These are phyloP conservation scores for Bauhinia variegata DNA, from an alignment of 306 rosid species.

Conservation along the genomic window DNA sequence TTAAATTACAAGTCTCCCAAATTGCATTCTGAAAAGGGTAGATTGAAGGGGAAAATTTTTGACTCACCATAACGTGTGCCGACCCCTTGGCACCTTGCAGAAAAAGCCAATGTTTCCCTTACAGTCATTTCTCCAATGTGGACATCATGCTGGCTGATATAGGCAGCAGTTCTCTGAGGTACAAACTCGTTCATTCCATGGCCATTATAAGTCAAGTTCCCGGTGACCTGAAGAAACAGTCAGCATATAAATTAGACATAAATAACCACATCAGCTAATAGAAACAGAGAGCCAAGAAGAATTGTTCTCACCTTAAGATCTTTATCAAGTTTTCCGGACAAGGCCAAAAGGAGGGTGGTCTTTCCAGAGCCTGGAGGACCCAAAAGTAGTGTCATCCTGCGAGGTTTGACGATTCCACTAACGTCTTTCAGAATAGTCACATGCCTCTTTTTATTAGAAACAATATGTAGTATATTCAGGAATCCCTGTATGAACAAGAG, in stretches of 20 bases:
- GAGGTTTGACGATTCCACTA: conserved; percentile 76
- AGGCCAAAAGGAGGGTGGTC: conserved; percentile 72
- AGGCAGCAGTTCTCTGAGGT: conserved; percentile 84
- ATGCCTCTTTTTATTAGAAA: conserved; percentile 44
- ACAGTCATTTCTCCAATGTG: conserved; percentile 93
- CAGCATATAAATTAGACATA: background rate
- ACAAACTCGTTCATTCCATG: conserved; percentile 52
- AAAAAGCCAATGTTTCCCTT: conserved; percentile 82
- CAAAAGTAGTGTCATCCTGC: conserved; percentile 77
- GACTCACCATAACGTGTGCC: conserved; percentile 71
- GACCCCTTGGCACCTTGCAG: conserved; percentile 85
- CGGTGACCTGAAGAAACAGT: conserved; percentile 37
- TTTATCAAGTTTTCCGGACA: conserved; percentile 74
- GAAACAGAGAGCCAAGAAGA: background rate
- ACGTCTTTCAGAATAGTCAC: conserved; percentile 63
- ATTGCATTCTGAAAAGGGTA: conserved; percentile 10
- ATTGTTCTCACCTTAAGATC: conserved; percentile 54
- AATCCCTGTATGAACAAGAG: conserved; percentile 30
- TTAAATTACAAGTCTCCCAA: background rate
- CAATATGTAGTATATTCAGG: conserved; percentile 44
- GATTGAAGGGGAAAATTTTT: background rate
- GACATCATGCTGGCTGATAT: conserved; percentile 78
- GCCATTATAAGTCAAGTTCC: conserved; percentile 58
- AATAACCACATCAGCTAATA: background rate
- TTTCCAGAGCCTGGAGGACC: conserved; percentile 93